phyloP scores from a whole-genome alignment of 495 filamentous ascomycete genomes.

The Hypoxylon lienhwacheense region DNA sequence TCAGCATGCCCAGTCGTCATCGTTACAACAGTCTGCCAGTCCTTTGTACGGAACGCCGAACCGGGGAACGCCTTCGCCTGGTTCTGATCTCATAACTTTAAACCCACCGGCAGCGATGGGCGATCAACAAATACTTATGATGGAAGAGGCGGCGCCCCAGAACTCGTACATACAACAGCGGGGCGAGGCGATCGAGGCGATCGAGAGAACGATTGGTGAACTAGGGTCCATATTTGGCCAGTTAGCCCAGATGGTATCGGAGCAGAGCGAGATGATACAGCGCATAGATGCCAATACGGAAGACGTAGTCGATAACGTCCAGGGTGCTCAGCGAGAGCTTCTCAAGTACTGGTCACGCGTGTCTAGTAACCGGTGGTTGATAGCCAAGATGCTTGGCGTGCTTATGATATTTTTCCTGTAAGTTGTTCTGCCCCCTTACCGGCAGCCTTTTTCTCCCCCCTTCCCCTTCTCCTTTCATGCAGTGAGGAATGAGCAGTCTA shows the following conservation, averaged over 20 bases:
- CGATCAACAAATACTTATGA: slow-evolving; percentile 87
- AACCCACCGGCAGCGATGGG: slow-evolving; percentile 66
- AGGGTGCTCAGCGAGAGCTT: slow-evolving; percentile 90
- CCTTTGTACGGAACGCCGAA: slow-evolving; percentile 86
- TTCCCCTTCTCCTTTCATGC: neutral
- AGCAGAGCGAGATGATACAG: slow-evolving; percentile 94
- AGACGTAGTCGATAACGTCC: slow-evolving; percentile 94
- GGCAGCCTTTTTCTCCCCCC: neutral
- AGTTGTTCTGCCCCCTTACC: slow-evolving; percentile 17
- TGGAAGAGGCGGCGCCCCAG: slow-evolving; percentile 86
- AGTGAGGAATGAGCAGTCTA: neutral
- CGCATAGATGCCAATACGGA: slow-evolving; percentile 87
- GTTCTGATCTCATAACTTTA: slow-evolving; percentile 76
- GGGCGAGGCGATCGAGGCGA: slow-evolving; percentile 94
- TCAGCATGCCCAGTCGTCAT: slow-evolving; percentile 59
- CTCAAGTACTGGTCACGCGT: slow-evolving; percentile 97
- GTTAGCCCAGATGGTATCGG: slow-evolving; percentile 94
- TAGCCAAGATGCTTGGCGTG: slow-evolving; percentile 98
- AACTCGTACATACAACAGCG: slow-evolving; percentile 92
- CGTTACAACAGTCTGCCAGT: slow-evolving; percentile 68
- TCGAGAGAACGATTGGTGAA: slow-evolving; percentile 92
- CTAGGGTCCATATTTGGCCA: slow-evolving; percentile 96
- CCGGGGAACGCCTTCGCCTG: slow-evolving; percentile 56
- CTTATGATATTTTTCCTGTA: slow-evolving; percentile 61
- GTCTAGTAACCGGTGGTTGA: slow-evolving; percentile 90